Percentiles rank a stretch among this genome's conserved stretches.
These are phyloP conservation scores for Ascochyta koolunga DNA, from an alignment of 2,329 filamentous ascomycete genomes.

Conservation along the genomic window DNA sequence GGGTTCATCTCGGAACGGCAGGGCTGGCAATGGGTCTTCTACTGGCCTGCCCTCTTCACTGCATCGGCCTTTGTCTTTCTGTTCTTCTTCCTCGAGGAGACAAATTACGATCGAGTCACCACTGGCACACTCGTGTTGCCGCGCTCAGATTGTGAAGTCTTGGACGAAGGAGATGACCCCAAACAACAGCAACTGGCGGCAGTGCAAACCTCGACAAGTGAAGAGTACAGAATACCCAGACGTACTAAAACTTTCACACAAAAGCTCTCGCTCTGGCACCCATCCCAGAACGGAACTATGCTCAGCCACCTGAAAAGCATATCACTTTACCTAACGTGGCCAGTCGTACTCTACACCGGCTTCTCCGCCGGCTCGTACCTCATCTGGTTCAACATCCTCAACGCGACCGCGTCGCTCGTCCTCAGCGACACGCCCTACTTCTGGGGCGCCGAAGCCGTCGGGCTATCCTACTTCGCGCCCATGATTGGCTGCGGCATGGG, in stretches of 20 bases:
- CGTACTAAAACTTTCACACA: slow-evolving; percentile 24
- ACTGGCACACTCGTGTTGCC: slow-evolving; percentile 13
- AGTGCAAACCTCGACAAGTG: slow-evolving; percentile 23
- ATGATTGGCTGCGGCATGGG: slow-evolving; percentile 29
- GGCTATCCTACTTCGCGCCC: slow-evolving; percentile 28
- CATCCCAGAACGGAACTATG: slow-evolving; percentile 23
- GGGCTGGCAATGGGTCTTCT: slow-evolving; percentile 48
- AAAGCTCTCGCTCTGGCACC: slow-evolving; percentile 34
- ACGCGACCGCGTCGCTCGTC: slow-evolving; percentile 35
- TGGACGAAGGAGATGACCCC: not conserved
- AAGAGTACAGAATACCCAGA: slow-evolving; percentile 1
- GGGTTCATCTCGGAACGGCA: slow-evolving; percentile 47
- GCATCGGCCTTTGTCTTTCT: slow-evolving; percentile 57
- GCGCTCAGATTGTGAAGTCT: not conserved
- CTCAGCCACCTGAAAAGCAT: slow-evolving; percentile 29
- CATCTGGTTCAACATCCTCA: slow-evolving; percentile 39
- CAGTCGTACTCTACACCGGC: slow-evolving; percentile 38
- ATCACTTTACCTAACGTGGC: slow-evolving; percentile 43
- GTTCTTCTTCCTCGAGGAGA: slow-evolving; percentile 67
- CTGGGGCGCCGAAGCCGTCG: slow-evolving; percentile 32
- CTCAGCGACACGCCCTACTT: slow-evolving; percentile 30
- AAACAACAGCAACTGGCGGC: slow-evolving; percentile 4
- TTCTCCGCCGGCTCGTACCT: slow-evolving; percentile 37
- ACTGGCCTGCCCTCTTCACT: slow-evolving; percentile 62
- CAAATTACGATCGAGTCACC: slow-evolving; percentile 57